Percentiles rank a stretch among this genome's conserved stretches.
Conservation (phyloP, 2,329 filamentous ascomycete species). For the Paradendryphiella salina region DNA sequence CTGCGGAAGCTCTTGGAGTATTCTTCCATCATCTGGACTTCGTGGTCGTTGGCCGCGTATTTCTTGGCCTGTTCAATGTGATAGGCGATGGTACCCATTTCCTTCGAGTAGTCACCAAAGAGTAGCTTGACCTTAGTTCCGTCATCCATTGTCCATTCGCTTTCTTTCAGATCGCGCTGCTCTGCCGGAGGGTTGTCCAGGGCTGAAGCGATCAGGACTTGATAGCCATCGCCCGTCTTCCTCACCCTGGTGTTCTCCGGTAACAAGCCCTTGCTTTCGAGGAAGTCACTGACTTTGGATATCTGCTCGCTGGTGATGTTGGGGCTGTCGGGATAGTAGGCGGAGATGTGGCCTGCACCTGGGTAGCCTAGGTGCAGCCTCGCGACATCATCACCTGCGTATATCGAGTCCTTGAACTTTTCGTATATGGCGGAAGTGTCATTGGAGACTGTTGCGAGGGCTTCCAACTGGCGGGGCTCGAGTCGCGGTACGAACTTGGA, state of each 20-base stretch:
- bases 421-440: slow-evolving; percentile 48
- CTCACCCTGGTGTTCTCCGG: slow-evolving; percentile 56
- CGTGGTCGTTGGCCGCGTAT: slow-evolving; percentile 52
- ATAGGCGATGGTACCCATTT: slow-evolving; percentile 53
- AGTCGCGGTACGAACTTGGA: slow-evolving; percentile 58
- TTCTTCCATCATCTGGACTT: slow-evolving; percentile 51
- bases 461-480: slow-evolving; percentile 49
- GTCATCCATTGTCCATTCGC: slow-evolving; percentile 52
- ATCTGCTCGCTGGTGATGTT: slow-evolving; percentile 55
- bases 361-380: slow-evolving; percentile 57
- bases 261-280: slow-evolving; percentile 51
- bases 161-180: slow-evolving; percentile 50
- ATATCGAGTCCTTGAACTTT: slow-evolving; percentile 52
- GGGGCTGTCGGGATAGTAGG: slow-evolving; percentile 56
- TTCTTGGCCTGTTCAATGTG: slow-evolving; percentile 54
- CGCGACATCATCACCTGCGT: slow-evolving; percentile 47
- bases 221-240: slow-evolving; percentile 51
- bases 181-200: slow-evolving; percentile 45
- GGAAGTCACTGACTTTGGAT: slow-evolving; percentile 50
- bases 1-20: slow-evolving; percentile 57
- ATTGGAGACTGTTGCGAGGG: slow-evolving; percentile 49
- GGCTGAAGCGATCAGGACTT: slow-evolving; percentile 55
- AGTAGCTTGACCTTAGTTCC: slow-evolving; percentile 53
- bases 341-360: slow-evolving; percentile 53
- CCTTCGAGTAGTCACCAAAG: slow-evolving; percentile 52